Evolutionary conservation across 2,329 filamentous ascomycete species (phyloP).

Genomic region (Beauveria asiatica): DNA sequence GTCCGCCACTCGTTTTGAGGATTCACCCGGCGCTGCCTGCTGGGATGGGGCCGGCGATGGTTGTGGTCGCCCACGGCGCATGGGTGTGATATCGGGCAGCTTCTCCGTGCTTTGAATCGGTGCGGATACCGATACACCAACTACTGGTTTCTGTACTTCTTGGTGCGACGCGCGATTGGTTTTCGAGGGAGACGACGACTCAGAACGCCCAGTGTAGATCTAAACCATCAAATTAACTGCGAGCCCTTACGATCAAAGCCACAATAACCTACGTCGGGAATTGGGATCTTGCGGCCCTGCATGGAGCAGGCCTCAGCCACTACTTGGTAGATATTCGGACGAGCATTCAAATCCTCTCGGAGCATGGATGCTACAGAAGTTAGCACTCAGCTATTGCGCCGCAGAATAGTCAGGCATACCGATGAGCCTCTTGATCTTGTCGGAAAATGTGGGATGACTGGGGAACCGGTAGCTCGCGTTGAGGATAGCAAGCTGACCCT

Average conservation of each 20-base stretch:
- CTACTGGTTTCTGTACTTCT: conserved; percentile 47
- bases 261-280: conserved; percentile 67
- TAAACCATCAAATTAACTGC: not conserved
- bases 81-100: conserved; percentile 85
- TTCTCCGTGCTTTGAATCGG: conserved; percentile 59
- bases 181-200: conserved; percentile 43
- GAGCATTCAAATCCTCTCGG: conserved; percentile 64
- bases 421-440: conserved; percentile 81
- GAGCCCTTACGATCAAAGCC: conserved; percentile 10
- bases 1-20: conserved; percentile 58
- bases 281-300: conserved; percentile 77
- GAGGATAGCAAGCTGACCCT: conserved; percentile 92
- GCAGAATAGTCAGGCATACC: conserved; percentile 39
- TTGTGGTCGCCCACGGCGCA: conserved; percentile 71
- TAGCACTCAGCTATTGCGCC: conserved; percentile 11
- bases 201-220: conserved; percentile 54
- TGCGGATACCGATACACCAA: conserved; percentile 77
- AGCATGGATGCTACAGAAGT: conserved; percentile 68
- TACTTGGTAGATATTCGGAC: conserved; percentile 93
- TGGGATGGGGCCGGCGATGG: conserved; percentile 25
- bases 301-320: conserved; percentile 79
- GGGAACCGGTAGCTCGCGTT: conserved; percentile 94
- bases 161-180: conserved; percentile 28
- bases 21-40: conserved; percentile 37
- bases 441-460: conserved; percentile 79